Base-by-base conservation (phyloP, 2,329 filamentous ascomycete species). In the Torrubiellomyces zombiae region DNA sequence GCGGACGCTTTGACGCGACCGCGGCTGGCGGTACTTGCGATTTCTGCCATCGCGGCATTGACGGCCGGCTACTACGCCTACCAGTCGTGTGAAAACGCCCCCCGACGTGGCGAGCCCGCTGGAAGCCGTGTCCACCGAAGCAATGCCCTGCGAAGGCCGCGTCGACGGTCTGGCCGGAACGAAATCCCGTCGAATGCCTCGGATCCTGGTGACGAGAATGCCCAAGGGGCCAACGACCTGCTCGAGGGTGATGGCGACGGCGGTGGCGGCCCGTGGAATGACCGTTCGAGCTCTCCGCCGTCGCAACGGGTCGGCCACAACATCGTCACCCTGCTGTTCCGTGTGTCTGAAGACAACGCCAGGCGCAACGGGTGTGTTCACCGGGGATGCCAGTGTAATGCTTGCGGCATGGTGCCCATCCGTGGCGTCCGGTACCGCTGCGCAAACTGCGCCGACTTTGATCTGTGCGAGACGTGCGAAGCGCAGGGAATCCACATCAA, bases 401-500 rank as follows among this genome's bases (percentile, higher is more conserved):
- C 72, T 24, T 98, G 89, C 40, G 79, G 79, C 28, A 72, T 78
- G 40, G 72, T 80, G 24, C 86, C 89, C 9, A 95, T 98, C 32
- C 75, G 81, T 26, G 89, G 89, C 10, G 77, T 93, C 32, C 71
- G 89, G 29, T 98, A 92, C 55, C 77, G 85, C 31, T 98, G 89
- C 51, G 75, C 83, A 38, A 95, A 98, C 53, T 98, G 89, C 46
- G 72, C 80, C 35, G 86, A 98, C 50, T 95, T 83, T 45, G 89
- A 98, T 45, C 68, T 98, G 3, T 98, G 89, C 56, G 83, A 94
- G 44, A 75, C 75, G 6, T 98, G 89, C 53, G 86, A 98, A 53
- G 69, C 79, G 5, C 69, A 74, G 38, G 68, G 69, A 13, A 53
- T 75, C 2, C 86, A 93, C 44, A 72, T 67, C 42, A 91, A 86